Percentiles rank a stretch among this genome's conserved stretches.
Conservation (phyloP, 2,329 filamentous ascomycete genomes). For the Monilinia polystroma region DNA sequence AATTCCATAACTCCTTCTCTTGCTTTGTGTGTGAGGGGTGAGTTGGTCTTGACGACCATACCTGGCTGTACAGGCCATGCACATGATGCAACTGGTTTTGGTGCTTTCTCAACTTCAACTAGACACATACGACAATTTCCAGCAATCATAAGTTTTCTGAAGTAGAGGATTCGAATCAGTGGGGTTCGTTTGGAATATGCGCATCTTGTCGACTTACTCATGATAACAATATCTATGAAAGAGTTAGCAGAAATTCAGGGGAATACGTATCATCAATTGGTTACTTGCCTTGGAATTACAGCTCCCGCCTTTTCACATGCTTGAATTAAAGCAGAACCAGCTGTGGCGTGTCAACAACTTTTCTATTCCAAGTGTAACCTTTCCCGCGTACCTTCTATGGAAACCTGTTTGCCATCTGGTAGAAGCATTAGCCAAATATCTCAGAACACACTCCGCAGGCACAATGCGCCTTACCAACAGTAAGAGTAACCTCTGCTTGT, state of each 20-base stretch:
- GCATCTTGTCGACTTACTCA: constrained; percentile 62
- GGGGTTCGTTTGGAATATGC: constrained; percentile 3
- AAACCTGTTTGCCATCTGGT: constrained; percentile 94
- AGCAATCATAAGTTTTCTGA: constrained; percentile 94
- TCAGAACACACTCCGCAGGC: constrained; percentile 21
- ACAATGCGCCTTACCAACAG: constrained; percentile 68
- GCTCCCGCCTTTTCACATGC: constrained; percentile 97
- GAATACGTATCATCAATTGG: constrained; percentile 25
- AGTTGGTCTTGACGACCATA: constrained; percentile 99
- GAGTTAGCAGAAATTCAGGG: constrained; percentile 36
- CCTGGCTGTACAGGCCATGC: constrained; percentile 98
- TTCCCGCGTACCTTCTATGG: constrained; percentile 76
- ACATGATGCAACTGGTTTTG: constrained; percentile 96
- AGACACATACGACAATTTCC: constrained; percentile 99
- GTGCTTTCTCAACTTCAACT: constrained; percentile 93
- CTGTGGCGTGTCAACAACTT: constrained; percentile 54
- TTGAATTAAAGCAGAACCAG: constrained; percentile 95
- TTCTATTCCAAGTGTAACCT: constrained; percentile 28
- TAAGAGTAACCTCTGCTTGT: constrained; percentile 92
- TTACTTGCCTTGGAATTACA: constrained; percentile 74
- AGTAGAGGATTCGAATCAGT: constrained; percentile 32
- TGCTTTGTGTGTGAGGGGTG: constrained; percentile 93
- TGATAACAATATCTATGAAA: constrained; percentile 88
- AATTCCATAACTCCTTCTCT: constrained; percentile 99
- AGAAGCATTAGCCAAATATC: constrained; percentile 39